Evolutionary conservation across 2,329 filamentous ascomycete genomes (phyloP), one percentile per base, ranked within the genome.

Genomic region (Bretziella fagacearum): DNA sequence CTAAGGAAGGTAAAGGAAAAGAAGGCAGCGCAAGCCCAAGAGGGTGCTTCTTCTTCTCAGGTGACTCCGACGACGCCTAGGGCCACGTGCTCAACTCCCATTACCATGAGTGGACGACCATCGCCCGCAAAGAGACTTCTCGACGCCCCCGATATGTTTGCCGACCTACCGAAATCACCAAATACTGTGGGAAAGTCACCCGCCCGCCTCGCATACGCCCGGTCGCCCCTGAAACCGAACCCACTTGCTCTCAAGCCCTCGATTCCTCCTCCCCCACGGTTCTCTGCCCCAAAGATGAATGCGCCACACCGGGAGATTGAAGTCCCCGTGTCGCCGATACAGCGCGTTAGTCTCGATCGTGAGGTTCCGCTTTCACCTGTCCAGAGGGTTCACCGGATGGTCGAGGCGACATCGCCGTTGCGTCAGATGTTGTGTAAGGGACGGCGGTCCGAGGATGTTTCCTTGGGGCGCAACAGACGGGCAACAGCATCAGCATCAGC

Each of bases 1-100:
- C 65, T 96, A 11, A 83, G 91, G 59, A 79, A 79, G 57, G 62
- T 73, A 60, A 74, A 69, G 57, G 63, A 67, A 49, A 40, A 44
- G 22, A 40, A 45, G 4, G 22, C 33, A 20, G 43, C 43, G 17
- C n/a, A n/a, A n/a, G n/a, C n/a, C n/a, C n/a, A n/a, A n/a, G n/a
- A n/a, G n/a, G 23, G 32, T 13, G 11, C 26, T 3, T 35, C 32
- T 5, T 23, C 7, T 8, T 30, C 32, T 20, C 22, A 30, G 6
- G 13, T 13, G 11, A 18, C n/a, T 23, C 36, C 22, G 17, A 4
- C 5, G 15, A 23, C 13, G 4, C n/a, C 13, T 11, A 6, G 15
- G 13, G 7, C 20, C 20, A 40, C 20, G 23, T n/a, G n/a, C n/a
- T n/a, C n/a, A n/a, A n/a, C n/a, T n/a, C n/a, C n/a, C n/a, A n/a